Evolutionary conservation across 805 yeast species (phyloP).

Genomic region (Torulaspora gathmanii): DNA sequence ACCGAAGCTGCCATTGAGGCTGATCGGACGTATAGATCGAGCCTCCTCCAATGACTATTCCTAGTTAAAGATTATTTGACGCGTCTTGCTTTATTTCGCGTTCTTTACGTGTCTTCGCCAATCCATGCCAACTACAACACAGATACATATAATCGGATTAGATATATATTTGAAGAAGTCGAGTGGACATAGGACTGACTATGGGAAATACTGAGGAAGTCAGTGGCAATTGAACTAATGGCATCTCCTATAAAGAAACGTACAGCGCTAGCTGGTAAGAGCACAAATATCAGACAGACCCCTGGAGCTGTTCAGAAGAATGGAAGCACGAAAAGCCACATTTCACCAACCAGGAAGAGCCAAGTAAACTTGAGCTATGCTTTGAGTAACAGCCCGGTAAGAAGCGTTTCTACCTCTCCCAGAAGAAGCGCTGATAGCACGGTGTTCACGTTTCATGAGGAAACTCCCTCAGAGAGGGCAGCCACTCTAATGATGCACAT

Average conservation of each 20-base stretch:
- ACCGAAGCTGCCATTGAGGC: not conserved
- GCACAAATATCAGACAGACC: slow-evolving; percentile 18
- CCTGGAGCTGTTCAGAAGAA: slow-evolving; percentile 9
- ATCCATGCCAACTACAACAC: not conserved
- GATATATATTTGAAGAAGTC: not conserved
- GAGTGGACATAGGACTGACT: not conserved
- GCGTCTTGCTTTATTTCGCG: slow-evolving; percentile 6
- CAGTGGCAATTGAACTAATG: slow-evolving; percentile 1
- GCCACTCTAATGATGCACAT: slow-evolving; percentile 16
- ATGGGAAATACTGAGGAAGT: not conserved
- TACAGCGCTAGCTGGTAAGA: slow-evolving; percentile 23
- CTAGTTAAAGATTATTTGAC: not conserved
- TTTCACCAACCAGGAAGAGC: slow-evolving; percentile 15
- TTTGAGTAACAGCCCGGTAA: slow-evolving; percentile 19
- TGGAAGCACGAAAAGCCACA: slow-evolving; percentile 2
- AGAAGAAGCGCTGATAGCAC: slow-evolving; percentile 1
- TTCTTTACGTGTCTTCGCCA: not conserved
- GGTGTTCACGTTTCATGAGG: slow-evolving; percentile 24
- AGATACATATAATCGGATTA: not conserved
- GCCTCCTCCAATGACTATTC: not conserved
- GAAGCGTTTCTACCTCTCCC: slow-evolving; percentile 9
- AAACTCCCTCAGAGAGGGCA: slow-evolving; percentile 19
- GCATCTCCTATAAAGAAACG: slow-evolving; percentile 25
- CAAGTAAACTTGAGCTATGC: slow-evolving; percentile 15
- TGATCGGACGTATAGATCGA: not conserved